Evolutionary conservation across 768 basidiomycete species (phyloP).

Genomic region (Boletus subcaerulescens): DNA sequence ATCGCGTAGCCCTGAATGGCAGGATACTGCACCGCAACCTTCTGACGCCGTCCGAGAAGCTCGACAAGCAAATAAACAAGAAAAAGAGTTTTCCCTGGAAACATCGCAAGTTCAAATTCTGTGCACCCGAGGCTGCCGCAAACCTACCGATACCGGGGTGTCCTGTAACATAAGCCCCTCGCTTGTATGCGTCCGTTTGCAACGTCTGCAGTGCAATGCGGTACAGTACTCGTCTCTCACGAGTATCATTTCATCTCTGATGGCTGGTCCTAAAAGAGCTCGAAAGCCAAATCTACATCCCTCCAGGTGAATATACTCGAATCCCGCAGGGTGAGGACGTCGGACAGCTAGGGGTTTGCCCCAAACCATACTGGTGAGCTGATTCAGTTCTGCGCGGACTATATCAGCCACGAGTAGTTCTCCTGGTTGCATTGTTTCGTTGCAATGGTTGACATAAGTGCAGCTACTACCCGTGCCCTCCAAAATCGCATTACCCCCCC

Average conservation of each 20-base stretch:
- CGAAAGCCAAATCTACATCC: not conserved
- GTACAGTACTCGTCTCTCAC: not conserved
- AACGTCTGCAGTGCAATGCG: not conserved
- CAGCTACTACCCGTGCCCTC: no score
- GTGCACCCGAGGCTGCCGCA: no score
- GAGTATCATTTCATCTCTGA: not conserved
- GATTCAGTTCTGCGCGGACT: no score
- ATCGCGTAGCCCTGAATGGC: not conserved
- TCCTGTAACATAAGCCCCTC: not conserved
- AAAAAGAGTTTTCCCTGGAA: not conserved
- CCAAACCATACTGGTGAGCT: not conserved
- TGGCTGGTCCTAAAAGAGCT: not conserved
- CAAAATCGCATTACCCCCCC: no score
- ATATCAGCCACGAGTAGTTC: no score
- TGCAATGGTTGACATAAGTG: no score
- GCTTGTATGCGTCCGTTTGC: not conserved
- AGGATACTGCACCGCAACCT: not conserved
- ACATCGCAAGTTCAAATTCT: no score
- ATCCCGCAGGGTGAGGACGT: not conserved
- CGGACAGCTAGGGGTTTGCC: not conserved
- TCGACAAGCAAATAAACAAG: not conserved
- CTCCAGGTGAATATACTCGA: not conserved
- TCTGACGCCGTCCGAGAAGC: not conserved
- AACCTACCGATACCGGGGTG: slow-evolving; percentile 1
- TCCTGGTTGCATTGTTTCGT: no score